Base-by-base conservation (phyloP, 352 stramenopile genomes). In the Salisapilia sapeloensis region DNA sequence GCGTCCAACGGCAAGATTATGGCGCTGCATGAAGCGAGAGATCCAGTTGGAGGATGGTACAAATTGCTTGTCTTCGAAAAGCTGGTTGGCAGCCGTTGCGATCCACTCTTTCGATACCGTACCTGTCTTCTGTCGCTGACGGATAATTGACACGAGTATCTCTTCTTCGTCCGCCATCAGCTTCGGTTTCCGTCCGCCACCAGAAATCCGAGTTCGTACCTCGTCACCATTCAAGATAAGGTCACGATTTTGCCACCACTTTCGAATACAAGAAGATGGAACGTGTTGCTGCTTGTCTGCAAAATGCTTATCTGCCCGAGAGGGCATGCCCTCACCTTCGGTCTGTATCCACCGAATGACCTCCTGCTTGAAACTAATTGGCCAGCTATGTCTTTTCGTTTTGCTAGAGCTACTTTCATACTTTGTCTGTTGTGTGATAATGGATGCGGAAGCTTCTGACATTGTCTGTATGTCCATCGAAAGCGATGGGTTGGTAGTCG, bases 211-310 rank as follows among this genome's bases (percentile, higher is more conserved):
- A 44, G 80, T 85, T 45, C 82, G 80, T 33, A 45, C 63, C 3
- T 58, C 63, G 6, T 56, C 70, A 37, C 81, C 66, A 35, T 56
- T 56, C 40, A 85, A 47, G 37, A 85, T 85, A 29, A 74, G 74
- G 35, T 82, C 70, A 27, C 66, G 66, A 44, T 81, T 85, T 39
- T 83, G 81, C 70, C 70, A 85, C 70, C 70, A 85, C 40, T 85
- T 85, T 24, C 66, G 61, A 41, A 83, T 81, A 40, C 63, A 78
- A 17, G 62, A 79, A 35, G 66, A 66, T 44, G 56, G 76, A 26
- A 85, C 64, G 40, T 83, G 63, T 66, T 64, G 82, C 38, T 75
- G 69, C 21, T 77, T 40, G 19, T 50, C 59, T 17, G 56, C 59
- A 29, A 83, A 85, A 37, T 85, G 63, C 42, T 79, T 81, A 44